Base-by-base conservation (phyloP, 371 early-diverging fungal genomes). In the Zancudomyces culisetae region DNA sequence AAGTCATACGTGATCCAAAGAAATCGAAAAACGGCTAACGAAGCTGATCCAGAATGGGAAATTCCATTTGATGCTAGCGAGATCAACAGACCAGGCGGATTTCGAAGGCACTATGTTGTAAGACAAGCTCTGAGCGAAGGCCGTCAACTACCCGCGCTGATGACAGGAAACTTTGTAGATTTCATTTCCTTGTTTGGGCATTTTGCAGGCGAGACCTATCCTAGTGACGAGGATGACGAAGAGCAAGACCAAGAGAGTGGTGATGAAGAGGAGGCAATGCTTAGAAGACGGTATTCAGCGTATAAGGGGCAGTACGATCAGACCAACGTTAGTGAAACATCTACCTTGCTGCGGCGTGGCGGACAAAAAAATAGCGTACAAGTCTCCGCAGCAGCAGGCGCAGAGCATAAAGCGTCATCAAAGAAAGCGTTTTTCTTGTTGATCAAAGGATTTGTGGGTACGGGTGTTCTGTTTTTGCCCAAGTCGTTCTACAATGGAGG, bases 201-300 rank as follows among this genome's bases (percentile, higher is more conserved):
- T 62, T 95, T 90, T 72, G 96, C 90, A 2, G 96, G 94, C 28
- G 93, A 88, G 59, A 85, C 87, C 55, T 70, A 81, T 47, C 86
- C 86, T 41, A 84, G 83, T 41, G 85, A 78, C 35, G 83, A 85
- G 55, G 87, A 78, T 19, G 77, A 81, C 21, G 78, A 75, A 18
- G 75, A 74, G 35, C 22, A 30, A 18, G 50, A 21, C 12, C 13
- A 27, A 12, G 85, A 76, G 3, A 79, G 76, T 10, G 56, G 51
- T 22, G 39, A 49, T 2, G 57, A 56, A 29, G 62, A 52, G 20
- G 53, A 52, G 40, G 4, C 4, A 10, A 24, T 45, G 45, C 10
- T 10, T 4, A 10, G 10, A 24, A 6, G 18, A 6, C 24, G 43
- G n/a, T 49, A 29, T 26, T 6, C 19, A 4, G 42, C 27, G 27